These are phyloP conservation scores for Cadophora sp. DNA, from an alignment of 2,329 filamentous ascomycete genomes.

Conservation along the genomic window DNA sequence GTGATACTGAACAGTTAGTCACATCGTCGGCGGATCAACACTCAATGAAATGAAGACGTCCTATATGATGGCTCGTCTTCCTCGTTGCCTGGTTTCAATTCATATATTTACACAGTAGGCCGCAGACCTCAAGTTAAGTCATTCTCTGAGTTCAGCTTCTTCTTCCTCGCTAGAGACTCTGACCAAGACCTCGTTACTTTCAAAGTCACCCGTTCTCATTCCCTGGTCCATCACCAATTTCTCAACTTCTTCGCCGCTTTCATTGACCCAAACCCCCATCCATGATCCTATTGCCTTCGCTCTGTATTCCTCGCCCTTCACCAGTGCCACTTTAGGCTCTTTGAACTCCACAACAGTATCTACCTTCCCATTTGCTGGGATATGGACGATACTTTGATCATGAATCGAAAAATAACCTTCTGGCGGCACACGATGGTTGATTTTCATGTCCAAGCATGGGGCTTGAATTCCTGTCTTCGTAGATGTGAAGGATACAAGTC, in stretches of 20 bases:
- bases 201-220: slow-evolving; percentile 4
- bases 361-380: slow-evolving; percentile 39
- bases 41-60: no score
- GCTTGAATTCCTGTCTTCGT: slow-evolving; percentile 21
- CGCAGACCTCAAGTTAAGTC: background rate
- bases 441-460: slow-evolving; percentile 31
- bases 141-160: background rate
- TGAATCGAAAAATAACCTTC: slow-evolving; percentile 31
- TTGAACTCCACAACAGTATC: slow-evolving; percentile 37
- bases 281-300: slow-evolving; percentile 45
- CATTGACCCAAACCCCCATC: slow-evolving; percentile 35
- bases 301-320: slow-evolving; percentile 44
- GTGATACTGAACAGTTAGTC: no score
- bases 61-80: no score
- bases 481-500: slow-evolving; percentile 44
- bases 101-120: background rate
- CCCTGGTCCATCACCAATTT: background rate
- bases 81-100: no score
- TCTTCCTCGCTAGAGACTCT: background rate
- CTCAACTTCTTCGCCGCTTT: background rate
- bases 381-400: slow-evolving; percentile 42
- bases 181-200: slow-evolving; percentile 6
- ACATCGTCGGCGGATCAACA: no score
- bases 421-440: slow-evolving; percentile 44
- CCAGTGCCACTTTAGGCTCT: slow-evolving; percentile 40